Evolutionary conservation across 2,329 filamentous ascomycete genomes (phyloP).

Genomic region (Zarea fungicola): DNA sequence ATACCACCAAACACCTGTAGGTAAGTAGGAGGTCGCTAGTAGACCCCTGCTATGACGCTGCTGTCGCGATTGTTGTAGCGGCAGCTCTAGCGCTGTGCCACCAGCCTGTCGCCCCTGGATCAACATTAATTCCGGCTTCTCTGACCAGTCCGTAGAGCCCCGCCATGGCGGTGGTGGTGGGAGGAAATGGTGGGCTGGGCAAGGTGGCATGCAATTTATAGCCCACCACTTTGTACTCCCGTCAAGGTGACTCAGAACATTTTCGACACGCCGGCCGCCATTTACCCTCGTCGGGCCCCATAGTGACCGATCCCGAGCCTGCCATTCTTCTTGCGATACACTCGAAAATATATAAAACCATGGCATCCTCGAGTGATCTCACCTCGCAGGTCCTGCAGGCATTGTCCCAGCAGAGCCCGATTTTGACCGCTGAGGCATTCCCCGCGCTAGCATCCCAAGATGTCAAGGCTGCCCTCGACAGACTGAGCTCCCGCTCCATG

Average conservation of each 20-base stretch:
- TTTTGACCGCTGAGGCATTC: slow-evolving; percentile 67
- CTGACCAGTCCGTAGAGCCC: not conserved
- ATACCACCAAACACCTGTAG: too few relatives aligned
- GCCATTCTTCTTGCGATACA: too few relatives aligned
- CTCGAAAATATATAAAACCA: too few relatives aligned
- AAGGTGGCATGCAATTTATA: slow-evolving; percentile 11
- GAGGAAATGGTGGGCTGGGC: not conserved
- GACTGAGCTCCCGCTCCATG: slow-evolving; percentile 80
- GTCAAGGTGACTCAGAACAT: slow-evolving; percentile 12
- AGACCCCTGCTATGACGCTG: not conserved
- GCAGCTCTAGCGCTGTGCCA: not conserved
- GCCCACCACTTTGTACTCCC: slow-evolving; percentile 12
- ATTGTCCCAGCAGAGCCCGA: slow-evolving; percentile 57
- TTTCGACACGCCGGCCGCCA: slow-evolving; percentile 10
- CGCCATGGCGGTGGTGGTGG: slow-evolving; percentile 3
- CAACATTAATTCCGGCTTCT: slow-evolving; percentile 14
- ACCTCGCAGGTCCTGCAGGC: slow-evolving; percentile 60
- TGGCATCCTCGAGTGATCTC: slow-evolving; percentile 51
- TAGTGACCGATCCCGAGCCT: not conserved
- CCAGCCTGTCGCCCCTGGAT: slow-evolving; percentile 7
- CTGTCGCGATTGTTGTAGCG: not conserved
- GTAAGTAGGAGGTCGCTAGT: not conserved
- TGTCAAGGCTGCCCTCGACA: slow-evolving; percentile 84
- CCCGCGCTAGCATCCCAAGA: slow-evolving; percentile 59
- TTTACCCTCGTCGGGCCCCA: not conserved